phyloP scores from a whole-genome alignment of 1,284 basidiomycete genomes.

The Sporisorium scitamineum region DNA sequence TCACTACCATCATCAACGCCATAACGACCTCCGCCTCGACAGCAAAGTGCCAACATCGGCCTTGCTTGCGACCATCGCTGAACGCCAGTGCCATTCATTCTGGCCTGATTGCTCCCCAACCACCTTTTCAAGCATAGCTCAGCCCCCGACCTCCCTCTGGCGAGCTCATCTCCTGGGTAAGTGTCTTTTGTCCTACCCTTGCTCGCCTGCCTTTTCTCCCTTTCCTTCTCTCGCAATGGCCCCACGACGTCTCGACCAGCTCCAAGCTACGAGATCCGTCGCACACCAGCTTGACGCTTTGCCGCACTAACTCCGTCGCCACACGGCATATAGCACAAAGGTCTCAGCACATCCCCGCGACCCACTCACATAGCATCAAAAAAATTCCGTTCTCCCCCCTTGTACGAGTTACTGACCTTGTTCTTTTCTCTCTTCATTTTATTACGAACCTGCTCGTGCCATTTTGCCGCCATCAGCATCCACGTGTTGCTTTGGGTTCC shows the following conservation, averaged over 20 bases:
- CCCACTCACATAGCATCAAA: neutral
- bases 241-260: neutral
- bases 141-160: neutral
- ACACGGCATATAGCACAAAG: neutral
- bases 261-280: neutral
- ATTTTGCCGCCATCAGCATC: constrained; percentile 9
- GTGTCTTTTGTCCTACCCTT: neutral
- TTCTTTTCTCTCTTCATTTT: neutral
- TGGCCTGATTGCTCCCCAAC: constrained; percentile 2
- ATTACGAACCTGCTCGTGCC: neutral
- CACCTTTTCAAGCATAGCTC: neutral
- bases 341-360: neutral
- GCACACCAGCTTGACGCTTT: neutral
- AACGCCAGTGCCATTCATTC: constrained; percentile 12
- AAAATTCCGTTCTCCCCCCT: neutral
- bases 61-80: neutral
- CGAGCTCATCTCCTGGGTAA: constrained; percentile 16
- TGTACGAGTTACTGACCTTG: constrained; percentile 6
- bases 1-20: constrained; percentile 8
- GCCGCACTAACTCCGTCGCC: neutral
- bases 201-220: neutral
- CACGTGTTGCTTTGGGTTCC: constrained; percentile 17
- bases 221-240: neutral
- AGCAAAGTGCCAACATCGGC: neutral
- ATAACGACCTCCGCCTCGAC: neutral